Evolutionary conservation across 2,329 filamentous ascomycete genomes (phyloP), one percentile per base, ranked within the genome.

Genomic region (Chaetomium sp.): DNA sequence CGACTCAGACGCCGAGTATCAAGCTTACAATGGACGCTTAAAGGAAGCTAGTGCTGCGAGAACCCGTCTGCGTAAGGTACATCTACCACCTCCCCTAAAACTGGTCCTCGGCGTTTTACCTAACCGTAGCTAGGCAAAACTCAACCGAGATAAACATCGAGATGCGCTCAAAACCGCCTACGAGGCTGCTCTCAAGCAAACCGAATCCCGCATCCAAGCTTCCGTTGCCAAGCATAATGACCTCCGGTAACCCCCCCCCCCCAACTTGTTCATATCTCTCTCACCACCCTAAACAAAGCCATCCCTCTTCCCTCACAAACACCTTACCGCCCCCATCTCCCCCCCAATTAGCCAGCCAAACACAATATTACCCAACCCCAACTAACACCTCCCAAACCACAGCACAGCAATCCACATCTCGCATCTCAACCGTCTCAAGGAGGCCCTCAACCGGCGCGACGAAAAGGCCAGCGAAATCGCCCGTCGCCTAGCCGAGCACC

Each of bases 131-230:
- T 33, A 63, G 59, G 62, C 61, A 14, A 57, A 59, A 47, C 53
- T 62, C 54, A 41, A 36, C 35, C 63, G 61, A 8, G 58, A 64
- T 52, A 55, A 56, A 19, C 57, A 61, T 33, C 62, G 61, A 33
- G 37, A 55, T 6, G 59, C 56, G 14, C 44, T 64, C 19, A 38
- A 47, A 12, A 27, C 55, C 19, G 62, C 57, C 8, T 59, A 60
- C 47, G 53, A 49, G 2, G 6, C 38, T 12, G 45, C 59, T 34
- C 54, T 64, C 40, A 47, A 52, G 9, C 45, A 46, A 4, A 58
- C 61, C 34, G 51, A 58, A 33, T 42, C 56, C 33, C 61, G 61
- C 36, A 49, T 63, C 40, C 47, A 59, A 12, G 58, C 55, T 7
- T 56, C 58, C 1, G 48, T 62, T 11, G 32, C 55, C 43, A 61